Base-by-base conservation (phyloP, 2,329 filamentous ascomycete genomes). In the Hymenoscyphus infarciens region DNA sequence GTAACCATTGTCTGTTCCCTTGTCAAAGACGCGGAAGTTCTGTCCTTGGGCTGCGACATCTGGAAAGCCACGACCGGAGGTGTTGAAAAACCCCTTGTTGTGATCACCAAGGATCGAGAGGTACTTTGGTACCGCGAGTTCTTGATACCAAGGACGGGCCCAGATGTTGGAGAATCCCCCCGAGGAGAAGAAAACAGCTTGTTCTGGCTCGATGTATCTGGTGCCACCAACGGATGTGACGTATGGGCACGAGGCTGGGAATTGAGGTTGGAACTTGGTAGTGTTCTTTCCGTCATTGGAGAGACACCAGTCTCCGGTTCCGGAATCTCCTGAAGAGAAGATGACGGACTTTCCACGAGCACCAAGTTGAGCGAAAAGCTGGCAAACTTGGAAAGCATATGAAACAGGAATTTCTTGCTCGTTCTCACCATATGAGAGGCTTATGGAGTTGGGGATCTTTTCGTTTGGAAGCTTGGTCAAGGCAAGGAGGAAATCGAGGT, bases 361-460 rank as follows among this genome's bases (percentile, higher is more conserved):
- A 2, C 83, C 76, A 3, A 86, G 76, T 61, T 83, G 77, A 8
- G 82, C 82, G 62, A 86, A 80, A 64, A 83, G 72, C 60, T 79
- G 74, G 71, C 84, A 87, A 2, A 85, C 82, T 29, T 79, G 78
- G 59, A 75, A 70, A 0, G 83, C 84, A 64, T 85, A 86, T 1
- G 76, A 73, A 13, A 67, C 67, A 1, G 83, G 83, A 0, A 87
- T 81, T 0, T 80, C 78, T 57, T 83, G 77, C 74, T 87, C 84
- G 66, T 86, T 81, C 66, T 87, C 84, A 15, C 79, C 82, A 69
- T 86, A 87, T 15, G 82, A 84, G 22, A 84, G 79, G 56, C 81
- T 82, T 13, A 87, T 77, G 1, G 86, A 80, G 59, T 83, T 82
- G 0, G 85, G 84, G 15, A 86, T 69, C 22, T 78, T 72, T 7